These are phyloP conservation scores for Diutina rugosa DNA, from an alignment of 1,139 yeast species.

Conservation along the genomic window DNA sequence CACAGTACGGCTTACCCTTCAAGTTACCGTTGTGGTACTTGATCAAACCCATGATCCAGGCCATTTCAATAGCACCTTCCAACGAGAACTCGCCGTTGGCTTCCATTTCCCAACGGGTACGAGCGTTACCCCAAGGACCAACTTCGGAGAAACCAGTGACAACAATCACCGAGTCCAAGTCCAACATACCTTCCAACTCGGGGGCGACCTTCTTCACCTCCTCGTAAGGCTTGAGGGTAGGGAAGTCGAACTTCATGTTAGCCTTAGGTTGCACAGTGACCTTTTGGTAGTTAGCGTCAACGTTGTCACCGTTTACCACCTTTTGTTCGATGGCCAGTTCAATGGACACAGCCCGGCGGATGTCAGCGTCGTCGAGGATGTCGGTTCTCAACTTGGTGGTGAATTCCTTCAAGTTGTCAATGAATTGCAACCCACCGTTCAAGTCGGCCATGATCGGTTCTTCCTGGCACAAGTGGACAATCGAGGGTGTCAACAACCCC, in stretches of 20 bases:
- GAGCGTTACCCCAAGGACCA: conserved; percentile 98
- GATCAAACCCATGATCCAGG: conserved; percentile 98
- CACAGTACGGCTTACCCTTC: conserved; percentile 74
- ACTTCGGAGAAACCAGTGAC: conserved; percentile 97
- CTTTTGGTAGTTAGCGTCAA: conserved; percentile 74
- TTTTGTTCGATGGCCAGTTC: conserved; percentile 91
- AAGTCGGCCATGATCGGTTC: conserved; percentile 95
- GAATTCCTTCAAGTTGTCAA: conserved; percentile 83
- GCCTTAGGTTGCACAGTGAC: conserved; percentile 83
- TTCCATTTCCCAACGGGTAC: conserved; percentile 99
- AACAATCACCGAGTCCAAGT: conserved; percentile 82
- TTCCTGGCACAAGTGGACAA: conserved; percentile 79
- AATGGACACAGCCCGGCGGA: conserved; percentile 89
- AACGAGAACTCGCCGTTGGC: conserved; percentile 89
- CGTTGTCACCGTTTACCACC: conserved; percentile 79
- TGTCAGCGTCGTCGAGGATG: conserved; percentile 73
- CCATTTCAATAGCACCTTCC: conserved; percentile 98
- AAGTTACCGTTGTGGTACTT: conserved; percentile 87
- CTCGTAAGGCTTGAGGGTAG: conserved; percentile 64
- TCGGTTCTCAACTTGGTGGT: conserved; percentile 74
- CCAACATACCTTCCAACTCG: conserved; percentile 81
- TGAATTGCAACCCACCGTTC: conserved; percentile 95
- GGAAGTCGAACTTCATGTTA: conserved; percentile 90
- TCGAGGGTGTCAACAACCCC: conserved; percentile 83
- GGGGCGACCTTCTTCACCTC: conserved; percentile 61